Percentiles rank a stretch among this genome's conserved stretches.
phyloP scores from a whole-genome alignment of 176 grass and related monocot genomes.

The Neostapfia colusana region DNA sequence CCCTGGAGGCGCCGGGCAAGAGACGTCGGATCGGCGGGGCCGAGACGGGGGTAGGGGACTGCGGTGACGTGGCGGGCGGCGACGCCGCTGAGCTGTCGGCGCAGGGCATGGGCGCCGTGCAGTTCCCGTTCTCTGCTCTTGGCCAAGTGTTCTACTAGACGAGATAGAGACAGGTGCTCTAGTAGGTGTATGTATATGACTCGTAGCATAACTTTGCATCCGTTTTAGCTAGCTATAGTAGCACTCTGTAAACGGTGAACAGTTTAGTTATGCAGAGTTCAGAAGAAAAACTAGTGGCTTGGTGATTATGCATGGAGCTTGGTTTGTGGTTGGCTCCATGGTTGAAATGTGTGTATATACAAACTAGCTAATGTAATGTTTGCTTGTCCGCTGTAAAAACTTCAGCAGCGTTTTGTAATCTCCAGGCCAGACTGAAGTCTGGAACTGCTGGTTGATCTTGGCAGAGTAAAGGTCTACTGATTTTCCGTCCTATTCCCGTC shows the following conservation, averaged over 20 bases:
- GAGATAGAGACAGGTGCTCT: slow-evolving; percentile 19
- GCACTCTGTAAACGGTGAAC: neutral
- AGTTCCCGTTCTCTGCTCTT: slow-evolving; percentile 46
- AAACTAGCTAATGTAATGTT: neutral
- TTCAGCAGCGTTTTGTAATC: neutral
- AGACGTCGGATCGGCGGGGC: slow-evolving; percentile 29
- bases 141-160: slow-evolving; percentile 56
- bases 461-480: no score
- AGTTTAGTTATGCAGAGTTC: neutral
- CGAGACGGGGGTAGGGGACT: slow-evolving; percentile 4
- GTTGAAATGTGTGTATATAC: neutral
- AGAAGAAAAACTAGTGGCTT: neutral
- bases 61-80: neutral
- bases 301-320: neutral
- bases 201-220: neutral
- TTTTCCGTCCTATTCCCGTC: no score
- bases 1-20: slow-evolving; percentile 15
- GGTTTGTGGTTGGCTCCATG: neutral
- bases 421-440: no score
- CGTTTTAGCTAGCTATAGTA: neutral
- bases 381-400: neutral
- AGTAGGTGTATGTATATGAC: slow-evolving; percentile 11
- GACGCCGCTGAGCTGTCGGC: neutral
- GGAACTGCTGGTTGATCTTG: neutral
- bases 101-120: slow-evolving; percentile 30